These are phyloP conservation scores for Pseudozyma tsukubaensis DNA, from an alignment of 1,284 basidiomycete genomes.

Conservation along the genomic window DNA sequence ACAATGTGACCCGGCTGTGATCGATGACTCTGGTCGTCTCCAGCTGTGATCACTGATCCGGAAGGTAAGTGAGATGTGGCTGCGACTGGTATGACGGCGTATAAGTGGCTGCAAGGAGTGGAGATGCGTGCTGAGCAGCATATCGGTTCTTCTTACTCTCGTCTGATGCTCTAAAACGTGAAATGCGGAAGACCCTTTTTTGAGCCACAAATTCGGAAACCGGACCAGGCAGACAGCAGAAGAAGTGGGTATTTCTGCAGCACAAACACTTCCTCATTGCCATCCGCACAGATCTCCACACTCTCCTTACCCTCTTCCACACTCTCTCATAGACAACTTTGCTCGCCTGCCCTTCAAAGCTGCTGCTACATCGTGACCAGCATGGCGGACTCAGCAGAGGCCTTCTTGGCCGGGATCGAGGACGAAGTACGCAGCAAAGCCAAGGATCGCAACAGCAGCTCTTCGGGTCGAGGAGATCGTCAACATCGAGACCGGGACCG, in stretches of 20 bases:
- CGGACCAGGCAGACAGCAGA: conserved; percentile 1
- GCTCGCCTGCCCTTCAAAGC: neutral
- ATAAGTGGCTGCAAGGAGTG: neutral
- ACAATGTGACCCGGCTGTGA: too few species aligned
- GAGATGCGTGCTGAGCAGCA: neutral
- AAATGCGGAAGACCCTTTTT: too few species aligned
- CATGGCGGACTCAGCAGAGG: conserved; percentile 46
- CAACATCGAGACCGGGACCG: conserved; percentile 5
- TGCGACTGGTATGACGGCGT: neutral
- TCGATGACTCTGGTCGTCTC: too few species aligned
- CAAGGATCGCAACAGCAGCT: conserved; percentile 21
- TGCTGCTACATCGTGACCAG: neutral
- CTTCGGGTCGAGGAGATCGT: conserved; percentile 11
- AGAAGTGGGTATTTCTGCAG: neutral
- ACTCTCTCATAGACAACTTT: neutral
- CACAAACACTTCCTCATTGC: neutral
- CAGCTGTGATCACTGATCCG: too few species aligned
- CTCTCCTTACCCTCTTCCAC: neutral
- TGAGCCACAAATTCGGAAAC: conserved; percentile 2
- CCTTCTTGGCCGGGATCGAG: conserved; percentile 49
- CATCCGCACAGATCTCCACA: neutral
- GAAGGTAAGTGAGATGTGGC: too few species aligned
- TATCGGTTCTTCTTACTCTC: neutral
- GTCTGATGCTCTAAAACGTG: too few species aligned
- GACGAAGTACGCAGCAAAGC: conserved; percentile 34